These are phyloP conservation scores for Rubroshorea leprosula DNA, from an alignment of 345 rosid genomes.

Conservation along the genomic window DNA sequence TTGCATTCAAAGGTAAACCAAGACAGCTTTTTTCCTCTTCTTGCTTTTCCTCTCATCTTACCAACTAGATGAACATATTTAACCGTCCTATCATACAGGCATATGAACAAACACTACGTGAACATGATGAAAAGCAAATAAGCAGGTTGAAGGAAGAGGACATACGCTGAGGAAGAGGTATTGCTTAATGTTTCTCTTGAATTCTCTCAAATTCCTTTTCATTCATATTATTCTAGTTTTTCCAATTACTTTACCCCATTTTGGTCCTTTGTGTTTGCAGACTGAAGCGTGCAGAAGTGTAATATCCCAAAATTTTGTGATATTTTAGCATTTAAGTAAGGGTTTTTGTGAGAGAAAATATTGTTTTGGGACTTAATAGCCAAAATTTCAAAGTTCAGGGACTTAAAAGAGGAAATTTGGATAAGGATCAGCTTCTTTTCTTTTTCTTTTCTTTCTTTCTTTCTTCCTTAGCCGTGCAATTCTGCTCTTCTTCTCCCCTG, in stretches of 20 bases:
- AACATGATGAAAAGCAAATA: background rate
- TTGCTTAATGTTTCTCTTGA: background rate
- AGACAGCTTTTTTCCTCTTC: no score
- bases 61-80: background rate
- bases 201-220: no score
- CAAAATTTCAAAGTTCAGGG: no score
- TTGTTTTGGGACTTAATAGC: no score
- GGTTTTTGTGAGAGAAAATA: no score
- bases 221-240: background rate
- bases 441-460: no score
- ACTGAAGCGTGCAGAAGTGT: background rate
- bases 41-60: background rate
- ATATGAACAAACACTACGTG: background rate
- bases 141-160: slow-evolving; percentile 19
- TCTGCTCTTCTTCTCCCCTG: no score
- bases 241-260: background rate
- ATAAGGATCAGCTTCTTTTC: no score
- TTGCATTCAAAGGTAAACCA: slow-evolving; percentile 26
- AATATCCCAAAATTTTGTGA: no score
- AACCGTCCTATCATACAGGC: background rate
- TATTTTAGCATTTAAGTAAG: no score
- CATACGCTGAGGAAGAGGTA: slow-evolving; percentile 21
- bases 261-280: slow-evolving; percentile 12
- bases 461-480: no score
- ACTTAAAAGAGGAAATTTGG: no score